Conservation (phyloP, 495 filamentous ascomycete species). For the Niebla homalea region DNA sequence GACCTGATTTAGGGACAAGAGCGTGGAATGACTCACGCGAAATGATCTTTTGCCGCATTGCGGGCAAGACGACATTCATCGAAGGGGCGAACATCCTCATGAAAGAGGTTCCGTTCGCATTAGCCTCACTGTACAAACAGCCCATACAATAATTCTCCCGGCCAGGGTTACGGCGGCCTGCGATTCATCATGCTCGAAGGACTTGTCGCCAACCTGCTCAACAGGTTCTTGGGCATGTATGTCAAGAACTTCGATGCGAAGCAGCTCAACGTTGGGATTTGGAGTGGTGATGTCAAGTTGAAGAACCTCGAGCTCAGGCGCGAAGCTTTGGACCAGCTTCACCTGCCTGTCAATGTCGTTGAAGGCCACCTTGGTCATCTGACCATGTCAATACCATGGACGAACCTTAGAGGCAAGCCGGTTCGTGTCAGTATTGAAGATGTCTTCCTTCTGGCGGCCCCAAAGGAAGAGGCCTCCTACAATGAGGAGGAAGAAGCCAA, state of each 20-base stretch:
- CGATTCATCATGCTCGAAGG: conserved; percentile 50
- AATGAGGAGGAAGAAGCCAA: conserved; percentile 81
- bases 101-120: neutral
- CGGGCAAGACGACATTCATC: no score
- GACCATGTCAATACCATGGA: conserved; percentile 90
- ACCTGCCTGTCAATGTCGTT: conserved; percentile 87
- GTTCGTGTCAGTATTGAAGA: conserved; percentile 92
- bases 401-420: conserved; percentile 83
- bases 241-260: conserved; percentile 96
- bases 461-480: conserved; percentile 86
- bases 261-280: conserved; percentile 95
- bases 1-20: no score
- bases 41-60: no score
- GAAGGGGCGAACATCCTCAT: neutral
- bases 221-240: conserved; percentile 98
- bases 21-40: no score
- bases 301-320: conserved; percentile 79
- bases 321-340: conserved; percentile 92
- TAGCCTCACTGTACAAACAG: neutral
- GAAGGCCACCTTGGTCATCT: conserved; percentile 87
- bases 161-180: conserved; percentile 27
- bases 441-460: conserved; percentile 87
- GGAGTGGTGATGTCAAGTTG: conserved; percentile 93
- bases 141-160: conserved; percentile 12
- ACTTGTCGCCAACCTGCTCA: conserved; percentile 76